phyloP scores from a whole-genome alignment of 257 asterid species.

The Oldenlandia corymbosa region DNA sequence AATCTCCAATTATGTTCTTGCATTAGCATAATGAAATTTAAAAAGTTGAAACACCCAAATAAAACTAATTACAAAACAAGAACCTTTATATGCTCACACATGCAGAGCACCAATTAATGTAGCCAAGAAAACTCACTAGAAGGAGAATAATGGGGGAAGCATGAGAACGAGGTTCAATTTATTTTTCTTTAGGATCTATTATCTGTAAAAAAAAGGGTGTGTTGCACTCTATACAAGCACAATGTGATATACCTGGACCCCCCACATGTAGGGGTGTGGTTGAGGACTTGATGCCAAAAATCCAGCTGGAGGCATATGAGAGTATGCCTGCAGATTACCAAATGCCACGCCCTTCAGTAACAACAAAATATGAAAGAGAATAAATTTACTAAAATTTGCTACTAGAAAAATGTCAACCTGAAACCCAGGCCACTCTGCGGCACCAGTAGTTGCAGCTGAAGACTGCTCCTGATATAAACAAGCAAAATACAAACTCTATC shows the following conservation, averaged over 20 bases:
- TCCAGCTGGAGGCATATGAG: constrained; percentile 89
- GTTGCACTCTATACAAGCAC: background rate
- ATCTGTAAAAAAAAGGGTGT: no score
- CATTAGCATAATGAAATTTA: background rate
- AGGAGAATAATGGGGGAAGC: background rate
- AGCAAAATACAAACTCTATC: background rate
- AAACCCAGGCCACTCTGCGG: constrained; percentile 89
- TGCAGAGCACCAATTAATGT: background rate
- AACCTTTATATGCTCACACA: background rate
- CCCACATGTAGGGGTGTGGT: constrained; percentile 97
- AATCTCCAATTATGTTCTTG: background rate
- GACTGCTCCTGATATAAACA: constrained; percentile 55
- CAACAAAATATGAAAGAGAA: background rate
- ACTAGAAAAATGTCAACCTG: constrained; percentile 52
- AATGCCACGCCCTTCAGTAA: constrained; percentile 2
- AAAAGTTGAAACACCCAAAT: background rate
- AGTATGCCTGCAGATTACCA: constrained; percentile 56
- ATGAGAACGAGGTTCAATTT: background rate
- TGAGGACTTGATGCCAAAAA: constrained; percentile 82
- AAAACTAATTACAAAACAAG: background rate
- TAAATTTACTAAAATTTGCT: background rate
- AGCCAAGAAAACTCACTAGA: background rate
- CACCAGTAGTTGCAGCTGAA: constrained; percentile 51
- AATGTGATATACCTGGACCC: constrained; percentile 62
- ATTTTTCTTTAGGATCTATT: background rate